Evolutionary conservation across 164 flowering plant species (phyloP).

Genomic region (Vitis rotundifolia): DNA sequence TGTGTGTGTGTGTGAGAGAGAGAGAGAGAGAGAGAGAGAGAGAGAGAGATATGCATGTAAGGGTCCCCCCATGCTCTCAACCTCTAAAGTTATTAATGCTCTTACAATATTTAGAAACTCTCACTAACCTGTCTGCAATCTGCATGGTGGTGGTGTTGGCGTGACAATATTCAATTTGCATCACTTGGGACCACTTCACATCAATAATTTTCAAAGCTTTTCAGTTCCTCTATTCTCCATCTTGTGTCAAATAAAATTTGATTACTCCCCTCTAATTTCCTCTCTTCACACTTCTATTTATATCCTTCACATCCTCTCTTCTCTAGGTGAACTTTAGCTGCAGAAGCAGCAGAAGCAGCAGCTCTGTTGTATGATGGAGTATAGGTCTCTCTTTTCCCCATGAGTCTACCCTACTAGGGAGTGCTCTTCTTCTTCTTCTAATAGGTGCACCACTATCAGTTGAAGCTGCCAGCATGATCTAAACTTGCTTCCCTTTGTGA

Average conservation of each 20-base stretch:
- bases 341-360: not conserved
- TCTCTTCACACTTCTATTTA: constrained; percentile 26
- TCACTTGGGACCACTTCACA: constrained; percentile 49
- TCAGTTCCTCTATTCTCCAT: constrained; percentile 5
- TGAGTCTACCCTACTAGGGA: not conserved
- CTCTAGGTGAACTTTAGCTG: constrained; percentile 2
- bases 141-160: constrained; percentile 44
- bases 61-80: constrained; percentile 20
- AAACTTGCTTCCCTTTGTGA: constrained; percentile 28
- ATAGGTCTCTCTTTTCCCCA: not conserved
- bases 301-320: constrained; percentile 19
- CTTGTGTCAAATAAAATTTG: not conserved
- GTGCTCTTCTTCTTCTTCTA: too few species aligned
- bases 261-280: not conserved
- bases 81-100: constrained; percentile 30
- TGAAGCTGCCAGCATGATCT: constrained; percentile 98
- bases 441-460: constrained; percentile 43
- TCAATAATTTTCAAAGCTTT: constrained; percentile 8
- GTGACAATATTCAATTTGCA: constrained; percentile 68
- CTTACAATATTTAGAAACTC: constrained; percentile 31
- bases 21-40: constrained; percentile 14
- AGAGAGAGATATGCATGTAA: constrained; percentile 12
- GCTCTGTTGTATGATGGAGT: not conserved
- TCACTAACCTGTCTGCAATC: constrained; percentile 33
- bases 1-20: not conserved